These are phyloP conservation scores for Cyclotella choctawhatcheeana DNA, from an alignment of 108 stramenopile genomes.

Conservation along the genomic window DNA sequence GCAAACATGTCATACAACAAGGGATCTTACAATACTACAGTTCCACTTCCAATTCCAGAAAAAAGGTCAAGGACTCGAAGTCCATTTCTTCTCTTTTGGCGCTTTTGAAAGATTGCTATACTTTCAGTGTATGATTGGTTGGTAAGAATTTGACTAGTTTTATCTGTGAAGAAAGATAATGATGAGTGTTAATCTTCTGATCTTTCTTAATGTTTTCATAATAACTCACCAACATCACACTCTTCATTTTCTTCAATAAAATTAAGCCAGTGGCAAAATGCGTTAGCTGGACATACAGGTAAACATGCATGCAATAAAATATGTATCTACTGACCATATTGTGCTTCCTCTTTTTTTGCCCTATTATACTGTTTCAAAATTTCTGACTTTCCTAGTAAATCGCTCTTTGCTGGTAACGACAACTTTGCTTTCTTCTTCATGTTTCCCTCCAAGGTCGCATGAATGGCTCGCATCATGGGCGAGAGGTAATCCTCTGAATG, in stretches of 20 bases:
- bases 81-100: not conserved
- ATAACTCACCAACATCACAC: constrained; percentile 13
- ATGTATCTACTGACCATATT: constrained; percentile 24
- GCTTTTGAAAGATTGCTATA: constrained; percentile 14
- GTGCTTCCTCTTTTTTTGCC: constrained; percentile 16
- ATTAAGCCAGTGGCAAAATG: not conserved
- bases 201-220: not conserved
- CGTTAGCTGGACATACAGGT: not conserved
- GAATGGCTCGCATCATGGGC: constrained; percentile 21
- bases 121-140: constrained; percentile 15
- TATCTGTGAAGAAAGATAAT: constrained; percentile 3
- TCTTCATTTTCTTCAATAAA: constrained; percentile 14
- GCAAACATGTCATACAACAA: not conserved
- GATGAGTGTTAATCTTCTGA: not conserved
- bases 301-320: not conserved
- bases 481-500: constrained; percentile 12
- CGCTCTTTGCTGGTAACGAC: too few species aligned
- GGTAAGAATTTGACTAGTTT: constrained; percentile 1
- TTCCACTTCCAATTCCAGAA: constrained; percentile 38
- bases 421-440: not conserved
- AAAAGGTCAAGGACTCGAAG: constrained; percentile 38
- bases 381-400: not conserved
- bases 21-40: constrained; percentile 32
- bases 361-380: not conserved
- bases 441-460: not conserved